Base-by-base conservation (phyloP, 768 basidiomycete species). In the Cystoderma amianthinum region DNA sequence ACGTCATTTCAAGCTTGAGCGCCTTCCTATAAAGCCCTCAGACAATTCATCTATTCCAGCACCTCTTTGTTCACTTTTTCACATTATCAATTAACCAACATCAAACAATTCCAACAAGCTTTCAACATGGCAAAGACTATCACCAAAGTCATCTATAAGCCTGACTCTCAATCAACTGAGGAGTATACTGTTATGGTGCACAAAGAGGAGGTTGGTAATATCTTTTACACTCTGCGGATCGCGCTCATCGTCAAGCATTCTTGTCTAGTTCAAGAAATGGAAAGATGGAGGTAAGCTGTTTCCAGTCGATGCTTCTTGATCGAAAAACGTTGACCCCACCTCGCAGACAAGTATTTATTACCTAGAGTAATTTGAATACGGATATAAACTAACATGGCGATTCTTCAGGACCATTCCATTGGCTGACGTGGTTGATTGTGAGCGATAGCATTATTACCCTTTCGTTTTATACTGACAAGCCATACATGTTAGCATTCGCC, bases 341-440 rank as follows among this genome's bases (percentile, higher is more conserved):
- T 38, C 46, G 28, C 52, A 85, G 85, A 85, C 74, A 83, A 69
- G 85, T 88, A 76, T 74, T 65, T 65, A 42, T 13, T 12, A 20
- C 4, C 2, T 20, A 11, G 12, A 17, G 22, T 22, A 11, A 19
- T 22, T 39, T 23, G 38, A 2, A 13, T 20, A 12, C n/a, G 41
- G 19, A 52, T 35, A 39, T 24, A 52, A 46, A 45, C 44, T 24
- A 48, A 48, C 49, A n/a, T n/a, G n/a, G n/a, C n/a, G n/a, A n/a
- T n/a, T n/a, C 32, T 42, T 32, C 51, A 87, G 85, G 30, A 61
- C 85, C 17, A 78, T 89, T 46, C 75, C 85, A 33, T 64, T 92
- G 10, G 60, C 76, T n/a, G 68, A 80, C 1, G 79, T 93, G 35
- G 83, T 92, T n/a, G 89, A 89, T 51, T 82, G 88, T 90, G 55